Evolutionary conservation across 2,329 filamentous ascomycete genomes (phyloP), one percentile per base, ranked within the genome.

Genomic region (Ambrosiella cleistominuta): DNA sequence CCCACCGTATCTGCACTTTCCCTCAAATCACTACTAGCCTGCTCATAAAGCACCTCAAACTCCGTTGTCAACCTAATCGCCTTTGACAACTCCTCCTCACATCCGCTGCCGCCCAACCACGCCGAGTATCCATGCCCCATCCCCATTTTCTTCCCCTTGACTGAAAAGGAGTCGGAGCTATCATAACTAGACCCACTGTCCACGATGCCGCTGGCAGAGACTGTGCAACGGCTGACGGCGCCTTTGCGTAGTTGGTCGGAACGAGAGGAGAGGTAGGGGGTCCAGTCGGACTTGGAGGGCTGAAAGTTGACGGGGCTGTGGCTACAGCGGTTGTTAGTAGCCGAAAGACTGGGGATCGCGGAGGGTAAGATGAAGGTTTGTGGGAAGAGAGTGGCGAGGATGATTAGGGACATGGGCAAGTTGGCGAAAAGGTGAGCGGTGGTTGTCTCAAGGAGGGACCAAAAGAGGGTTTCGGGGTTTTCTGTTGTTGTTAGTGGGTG

Each of bases 31-130:
- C 44, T 56, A 15, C 9, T 47, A 9, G 19, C 54, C 38, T 56
- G 38, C 11, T 56, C 54, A 47, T 56, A 56, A 13, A 50, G 15
- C 6, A 56, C 54, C 19, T 56, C 40, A 36, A 56, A 56, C 27
- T 56, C 54, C 12, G 42, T 56, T 8, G 54, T 56, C 19, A 56
- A 12, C 3, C 35, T 17, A 27, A 56, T 56, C 7, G 27, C 17
- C n/a, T 27, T 13, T 1, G 12, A 19, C 3, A 47, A 27, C 36
- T 56, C 54, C n/a, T 38, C 51, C n/a, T 13, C 13, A 11, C 37
- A 15, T 38, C 35, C 35, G 27, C 35, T 12, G 37, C 54, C 54
- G 7, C 54, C 40, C 40, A 27, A 37, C 13, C 39, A 56, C 19
- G 42, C 40, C 27, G 42, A 50, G 40, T 56, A 37, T 15, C 44